A percentile compares a stretch with the other conserved stretches of the same genome.
phyloP scores from a whole-genome alignment of 257 asterid species.

The Solanum clarkiae region DNA sequence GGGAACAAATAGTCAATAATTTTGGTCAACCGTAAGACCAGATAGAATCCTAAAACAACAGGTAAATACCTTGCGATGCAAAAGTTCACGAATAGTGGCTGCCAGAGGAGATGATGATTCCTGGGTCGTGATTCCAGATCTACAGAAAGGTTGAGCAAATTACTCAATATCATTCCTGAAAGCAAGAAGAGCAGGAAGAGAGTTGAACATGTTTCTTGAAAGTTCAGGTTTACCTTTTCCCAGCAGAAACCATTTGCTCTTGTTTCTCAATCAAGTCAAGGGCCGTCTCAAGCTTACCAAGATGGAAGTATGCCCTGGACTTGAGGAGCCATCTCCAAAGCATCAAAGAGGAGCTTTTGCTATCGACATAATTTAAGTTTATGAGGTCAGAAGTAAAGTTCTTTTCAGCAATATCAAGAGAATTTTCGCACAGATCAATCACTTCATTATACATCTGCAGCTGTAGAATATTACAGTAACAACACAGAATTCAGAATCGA shows the following conservation, averaged over 20 bases:
- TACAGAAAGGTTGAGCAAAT: constrained; percentile 17
- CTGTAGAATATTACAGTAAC: constrained; percentile 23
- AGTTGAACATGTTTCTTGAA: not conserved
- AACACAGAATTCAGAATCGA: not conserved
- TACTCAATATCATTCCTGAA: constrained; percentile 2
- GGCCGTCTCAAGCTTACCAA: constrained; percentile 77
- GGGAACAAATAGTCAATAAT: not conserved
- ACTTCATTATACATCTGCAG: constrained; percentile 54
- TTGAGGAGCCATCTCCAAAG: constrained; percentile 81
- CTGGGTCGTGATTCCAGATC: constrained; percentile 23
- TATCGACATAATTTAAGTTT: constrained; percentile 9
- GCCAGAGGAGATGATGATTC: constrained; percentile 42
- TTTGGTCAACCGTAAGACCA: not conserved
- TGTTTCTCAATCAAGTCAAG: constrained; percentile 70
- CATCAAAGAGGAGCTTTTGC: constrained; percentile 26
- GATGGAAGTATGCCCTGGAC: constrained; percentile 54
- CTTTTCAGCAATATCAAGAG: constrained; percentile 55
- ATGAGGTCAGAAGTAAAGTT: constrained; percentile 24
- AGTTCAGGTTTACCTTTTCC: constrained; percentile 31
- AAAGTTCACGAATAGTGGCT: constrained; percentile 62
- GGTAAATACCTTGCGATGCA: constrained; percentile 45
- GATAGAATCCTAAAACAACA: not conserved
- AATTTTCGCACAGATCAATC: constrained; percentile 65
- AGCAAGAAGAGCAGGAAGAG: not conserved
- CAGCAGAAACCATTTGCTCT: constrained; percentile 24